Percentiles rank a stretch among this genome's conserved stretches.
Conservation (phyloP, 2,329 filamentous ascomycete genomes). For the Aureobasidium sp. region DNA sequence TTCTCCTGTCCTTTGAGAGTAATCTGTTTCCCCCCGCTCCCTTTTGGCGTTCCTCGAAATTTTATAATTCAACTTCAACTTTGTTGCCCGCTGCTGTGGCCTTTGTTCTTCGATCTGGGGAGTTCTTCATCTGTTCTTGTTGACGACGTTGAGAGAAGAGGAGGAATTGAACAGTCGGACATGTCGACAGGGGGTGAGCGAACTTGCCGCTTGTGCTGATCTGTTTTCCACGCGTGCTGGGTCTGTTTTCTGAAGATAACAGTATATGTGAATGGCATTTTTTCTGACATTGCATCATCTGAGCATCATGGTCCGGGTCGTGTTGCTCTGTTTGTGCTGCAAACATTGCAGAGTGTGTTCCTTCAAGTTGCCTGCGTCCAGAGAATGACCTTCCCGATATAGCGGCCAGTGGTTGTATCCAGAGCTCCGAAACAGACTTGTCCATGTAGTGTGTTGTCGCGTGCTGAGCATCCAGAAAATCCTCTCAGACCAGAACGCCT, state of each 20-base stretch:
- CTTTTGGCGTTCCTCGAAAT: neutral
- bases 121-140: neutral
- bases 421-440: neutral
- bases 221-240: neutral
- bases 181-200: neutral
- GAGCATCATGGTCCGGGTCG: neutral
- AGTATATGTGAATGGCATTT: constrained; percentile 5
- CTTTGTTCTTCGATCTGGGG: neutral
- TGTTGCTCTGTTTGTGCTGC: neutral
- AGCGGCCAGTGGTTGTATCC: neutral
- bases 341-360: neutral
- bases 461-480: neutral
- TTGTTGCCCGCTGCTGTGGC: neutral
- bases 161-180: neutral
- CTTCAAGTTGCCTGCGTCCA: too few relatives aligned
- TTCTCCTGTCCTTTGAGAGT: neutral
- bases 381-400: too few relatives aligned
- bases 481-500: constrained; percentile 27
- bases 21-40: neutral
- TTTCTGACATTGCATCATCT: neutral
- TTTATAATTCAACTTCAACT: neutral
- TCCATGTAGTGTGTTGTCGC: neutral
- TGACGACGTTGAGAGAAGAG: neutral
- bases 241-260: neutral
- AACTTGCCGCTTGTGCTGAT: neutral